A percentile compares a stretch with the other conserved stretches of the same genome.
Evolutionary conservation across 495 filamentous ascomycete genomes (phyloP).

Genomic region (Aspergillus sclerotiicarbonarius): DNA sequence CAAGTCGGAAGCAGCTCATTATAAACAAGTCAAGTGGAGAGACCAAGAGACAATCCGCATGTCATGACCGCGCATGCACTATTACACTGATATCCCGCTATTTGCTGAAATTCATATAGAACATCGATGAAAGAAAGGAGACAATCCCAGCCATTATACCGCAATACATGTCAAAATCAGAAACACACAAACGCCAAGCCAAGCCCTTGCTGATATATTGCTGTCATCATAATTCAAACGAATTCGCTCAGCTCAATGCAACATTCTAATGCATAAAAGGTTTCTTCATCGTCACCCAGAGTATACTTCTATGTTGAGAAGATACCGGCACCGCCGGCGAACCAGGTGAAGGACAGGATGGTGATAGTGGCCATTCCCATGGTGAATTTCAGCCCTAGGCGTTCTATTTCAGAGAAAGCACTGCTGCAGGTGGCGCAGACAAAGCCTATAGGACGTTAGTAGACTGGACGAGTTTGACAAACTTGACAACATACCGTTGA

Average conservation of each 20-base stretch:
- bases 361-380: conserved; percentile 74
- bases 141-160: background rate
- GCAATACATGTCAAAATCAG: background rate
- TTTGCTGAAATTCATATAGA: background rate
- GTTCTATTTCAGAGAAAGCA: conserved; percentile 62
- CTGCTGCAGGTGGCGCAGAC: conserved; percentile 70
- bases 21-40: too few species aligned
- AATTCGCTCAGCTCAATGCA: conserved; percentile 24
- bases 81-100: conserved; percentile 23
- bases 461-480: conserved; percentile 2
- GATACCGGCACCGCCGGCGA: conserved; percentile 66
- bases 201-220: conserved; percentile 13
- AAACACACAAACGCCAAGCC: conserved; percentile 11
- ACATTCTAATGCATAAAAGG: conserved; percentile 19
- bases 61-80: too few species aligned
- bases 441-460: conserved; percentile 42
- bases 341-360: conserved; percentile 84
- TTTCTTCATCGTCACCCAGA: background rate
- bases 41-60: too few species aligned
- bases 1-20: too few species aligned
- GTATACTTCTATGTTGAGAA: conserved; percentile 34
- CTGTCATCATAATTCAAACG: conserved; percentile 15
- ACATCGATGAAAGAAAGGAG: conserved; percentile 21
- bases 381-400: conserved; percentile 66
- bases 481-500: conserved; percentile 48